Percentiles rank a stretch among this genome's conserved stretches.
Conservation (phyloP, 208 protist species). For the Leishmania major region DNA sequence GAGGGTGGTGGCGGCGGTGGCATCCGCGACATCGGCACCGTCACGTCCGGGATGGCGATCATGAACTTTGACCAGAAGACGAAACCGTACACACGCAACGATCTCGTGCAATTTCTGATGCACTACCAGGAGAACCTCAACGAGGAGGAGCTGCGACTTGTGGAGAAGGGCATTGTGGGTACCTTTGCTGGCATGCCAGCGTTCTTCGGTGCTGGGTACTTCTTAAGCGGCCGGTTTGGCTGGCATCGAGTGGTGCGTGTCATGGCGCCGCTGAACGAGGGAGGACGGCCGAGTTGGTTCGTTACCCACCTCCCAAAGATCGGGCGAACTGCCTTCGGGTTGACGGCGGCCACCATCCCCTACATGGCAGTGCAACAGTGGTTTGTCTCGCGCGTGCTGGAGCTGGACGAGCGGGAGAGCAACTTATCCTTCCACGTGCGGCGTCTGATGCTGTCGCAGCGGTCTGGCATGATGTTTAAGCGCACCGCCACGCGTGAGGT, state of each 20-base stretch:
- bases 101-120: conserved; percentile 72
- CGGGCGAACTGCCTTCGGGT: conserved; percentile 60
- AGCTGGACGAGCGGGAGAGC: conserved; percentile 69
- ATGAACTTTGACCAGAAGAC: conserved; percentile 88
- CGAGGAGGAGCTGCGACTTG: conserved; percentile 59
- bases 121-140: conserved; percentile 79
- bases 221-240: conserved; percentile 53
- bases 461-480: conserved; percentile 84
- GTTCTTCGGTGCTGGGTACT: conserved; percentile 57
- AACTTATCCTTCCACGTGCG: conserved; percentile 75
- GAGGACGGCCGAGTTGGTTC: conserved; percentile 21
- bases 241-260: conserved; percentile 72
- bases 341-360: conserved; percentile 60
- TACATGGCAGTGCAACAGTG: conserved; percentile 83
- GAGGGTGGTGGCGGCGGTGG: conserved; percentile 61
- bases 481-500: conserved; percentile 87
- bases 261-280: conserved; percentile 37
- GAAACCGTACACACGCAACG: conserved; percentile 78
- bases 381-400: conserved; percentile 74
- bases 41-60: conserved; percentile 84
- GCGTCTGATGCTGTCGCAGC: conserved; percentile 79
- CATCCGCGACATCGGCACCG: conserved; percentile 78
- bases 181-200: conserved; percentile 73
- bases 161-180: conserved; percentile 68
- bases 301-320: conserved; percentile 42